Evolutionary conservation across 345 rosid genomes (phyloP).

Genomic region (Hibiscus syriacus): DNA sequence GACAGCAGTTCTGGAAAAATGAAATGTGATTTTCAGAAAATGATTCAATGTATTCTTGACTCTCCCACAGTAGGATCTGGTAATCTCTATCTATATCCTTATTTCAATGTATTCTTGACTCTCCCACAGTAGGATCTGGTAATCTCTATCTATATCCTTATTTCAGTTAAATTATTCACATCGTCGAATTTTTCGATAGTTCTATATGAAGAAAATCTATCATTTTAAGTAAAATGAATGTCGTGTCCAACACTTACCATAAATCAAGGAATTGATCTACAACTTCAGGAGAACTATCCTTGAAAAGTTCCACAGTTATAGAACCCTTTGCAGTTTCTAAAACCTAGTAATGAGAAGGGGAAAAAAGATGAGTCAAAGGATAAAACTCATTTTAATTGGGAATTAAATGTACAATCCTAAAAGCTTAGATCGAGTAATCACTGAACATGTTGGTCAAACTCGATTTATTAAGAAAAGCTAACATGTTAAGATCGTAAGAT

Average conservation of each 20-base stretch:
- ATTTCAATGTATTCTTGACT: too few species aligned
- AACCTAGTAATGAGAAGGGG: slow-evolving; percentile 29
- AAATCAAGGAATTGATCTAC: slow-evolving; percentile 61
- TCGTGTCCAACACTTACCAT: slow-evolving; percentile 26
- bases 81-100: background rate
- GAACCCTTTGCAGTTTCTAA: slow-evolving; percentile 57
- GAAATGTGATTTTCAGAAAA: background rate
- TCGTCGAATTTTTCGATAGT: too few species aligned
- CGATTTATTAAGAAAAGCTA: background rate
- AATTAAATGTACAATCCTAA: background rate
- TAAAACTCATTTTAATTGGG: slow-evolving; percentile 3
- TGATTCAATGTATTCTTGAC: too few species aligned
- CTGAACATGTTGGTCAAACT: background rate
- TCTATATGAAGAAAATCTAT: background rate
- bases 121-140: too few species aligned
- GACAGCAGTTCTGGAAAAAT: background rate
- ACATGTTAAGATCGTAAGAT: background rate
- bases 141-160: background rate
- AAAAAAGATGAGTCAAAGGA: background rate
- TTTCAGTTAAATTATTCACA: too few species aligned
- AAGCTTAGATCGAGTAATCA: background rate
- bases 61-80: too few species aligned
- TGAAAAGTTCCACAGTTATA: slow-evolving; percentile 55
- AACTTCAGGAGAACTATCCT: slow-evolving; percentile 50
- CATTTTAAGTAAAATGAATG: background rate